phyloP scores from a whole-genome alignment of 352 stramenopile species.

The Hyaloperonospora brassicae region DNA sequence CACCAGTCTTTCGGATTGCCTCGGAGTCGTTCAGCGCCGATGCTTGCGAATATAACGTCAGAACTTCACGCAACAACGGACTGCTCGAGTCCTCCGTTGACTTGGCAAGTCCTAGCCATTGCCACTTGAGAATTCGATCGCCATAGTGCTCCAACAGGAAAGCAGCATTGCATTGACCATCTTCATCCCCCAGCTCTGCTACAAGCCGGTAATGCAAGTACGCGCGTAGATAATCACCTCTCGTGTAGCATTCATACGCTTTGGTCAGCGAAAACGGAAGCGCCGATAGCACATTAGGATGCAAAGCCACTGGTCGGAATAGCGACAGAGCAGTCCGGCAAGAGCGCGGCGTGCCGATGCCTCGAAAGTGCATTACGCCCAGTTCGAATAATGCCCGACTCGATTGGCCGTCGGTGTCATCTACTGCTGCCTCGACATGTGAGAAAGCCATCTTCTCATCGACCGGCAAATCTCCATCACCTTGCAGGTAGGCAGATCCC shows the following conservation, averaged over 20 bases:
- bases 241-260: constrained; percentile 54
- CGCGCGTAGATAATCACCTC: constrained; percentile 52
- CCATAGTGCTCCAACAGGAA: constrained; percentile 61
- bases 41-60: constrained; percentile 44
- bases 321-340: constrained; percentile 40
- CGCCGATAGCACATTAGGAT: constrained; percentile 36
- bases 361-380: constrained; percentile 66
- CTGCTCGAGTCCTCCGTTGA: constrained; percentile 5
- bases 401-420: constrained; percentile 31
- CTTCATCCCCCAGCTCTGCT: constrained; percentile 53
- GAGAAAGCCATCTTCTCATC: constrained; percentile 45
- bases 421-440: constrained; percentile 54
- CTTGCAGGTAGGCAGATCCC: constrained; percentile 55
- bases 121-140: constrained; percentile 32
- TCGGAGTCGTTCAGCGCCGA: constrained; percentile 63
- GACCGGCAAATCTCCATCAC: constrained; percentile 38
- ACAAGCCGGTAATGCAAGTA: constrained; percentile 66
- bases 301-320: constrained; percentile 60
- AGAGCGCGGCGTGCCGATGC: constrained; percentile 39
- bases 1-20: constrained; percentile 54
- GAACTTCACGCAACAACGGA: constrained; percentile 35
- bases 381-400: constrained; percentile 61
- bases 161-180: constrained; percentile 58
- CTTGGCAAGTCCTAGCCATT: constrained; percentile 19
- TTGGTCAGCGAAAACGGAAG: constrained; percentile 63